Conservation (phyloP, 75 land plant genomes). For the Sequoiadendron giganteum region DNA sequence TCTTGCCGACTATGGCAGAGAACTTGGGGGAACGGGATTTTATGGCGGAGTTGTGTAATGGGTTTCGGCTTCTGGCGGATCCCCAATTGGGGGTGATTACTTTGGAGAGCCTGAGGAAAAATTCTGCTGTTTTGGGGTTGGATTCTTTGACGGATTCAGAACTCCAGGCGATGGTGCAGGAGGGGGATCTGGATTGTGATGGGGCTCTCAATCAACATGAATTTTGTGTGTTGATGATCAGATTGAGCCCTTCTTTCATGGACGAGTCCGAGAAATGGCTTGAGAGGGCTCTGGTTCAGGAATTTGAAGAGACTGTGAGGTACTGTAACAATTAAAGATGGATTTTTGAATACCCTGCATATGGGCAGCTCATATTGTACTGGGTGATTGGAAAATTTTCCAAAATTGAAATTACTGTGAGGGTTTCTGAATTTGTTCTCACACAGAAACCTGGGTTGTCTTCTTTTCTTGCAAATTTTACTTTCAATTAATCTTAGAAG, state of each 20-base stretch:
- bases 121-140: constrained; percentile 45
- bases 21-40: constrained; percentile 63
- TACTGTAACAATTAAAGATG: not conserved
- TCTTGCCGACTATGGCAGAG: constrained; percentile 69
- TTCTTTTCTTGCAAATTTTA: too few relatives aligned
- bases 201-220: constrained; percentile 52
- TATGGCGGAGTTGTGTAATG: constrained; percentile 69
- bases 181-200: constrained; percentile 62
- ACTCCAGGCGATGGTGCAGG: constrained; percentile 51
- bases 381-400: too few relatives aligned
- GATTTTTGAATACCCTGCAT: too few relatives aligned
- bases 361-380: too few relatives aligned
- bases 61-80: constrained; percentile 58
- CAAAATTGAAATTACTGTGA: too few relatives aligned
- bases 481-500: too few relatives aligned
- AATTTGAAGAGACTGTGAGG: not conserved
- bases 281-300: constrained; percentile 5
- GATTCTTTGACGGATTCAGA: constrained; percentile 50
- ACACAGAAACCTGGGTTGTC: too few relatives aligned
- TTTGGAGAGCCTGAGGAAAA: not conserved
- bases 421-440: too few relatives aligned
- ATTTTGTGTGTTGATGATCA: constrained; percentile 50
- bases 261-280: constrained; percentile 21
- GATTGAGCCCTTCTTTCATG: constrained; percentile 31
- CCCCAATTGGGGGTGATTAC: constrained; percentile 48